Evolutionary conservation across 1,284 basidiomycete genomes (phyloP), one percentile per base, ranked within the genome.

Genomic region (Trametes pubescens): DNA sequence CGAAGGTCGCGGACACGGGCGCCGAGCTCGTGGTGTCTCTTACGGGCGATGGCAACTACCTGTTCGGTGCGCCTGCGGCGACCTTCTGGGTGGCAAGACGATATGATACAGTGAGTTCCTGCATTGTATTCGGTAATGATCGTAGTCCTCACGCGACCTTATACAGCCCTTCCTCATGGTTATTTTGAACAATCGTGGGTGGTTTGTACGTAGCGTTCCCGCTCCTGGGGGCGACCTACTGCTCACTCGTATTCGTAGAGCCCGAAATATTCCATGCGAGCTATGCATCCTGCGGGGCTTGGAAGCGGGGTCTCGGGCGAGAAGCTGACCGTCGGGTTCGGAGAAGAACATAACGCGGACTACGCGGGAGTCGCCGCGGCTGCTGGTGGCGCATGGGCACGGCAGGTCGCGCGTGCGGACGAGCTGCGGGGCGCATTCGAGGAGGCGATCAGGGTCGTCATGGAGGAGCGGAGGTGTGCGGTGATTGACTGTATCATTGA

Each of bases 91-190:
- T 91, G 74, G 87, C 89, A 0, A 81, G 84, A 64, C 80, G 81
- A 57, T 90, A 91, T 70, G 76, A 86, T 21, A 86, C 89, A 32
- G 60, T 61, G 32, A 32, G 60, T 3, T n/a, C n/a, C n/a, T n/a
- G n/a, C n/a, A n/a, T n/a, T n/a, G n/a, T n/a, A n/a, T n/a, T n/a
- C n/a, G n/a, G n/a, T n/a, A n/a, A n/a, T n/a, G n/a, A n/a, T n/a
- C n/a, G n/a, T n/a, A n/a, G n/a, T n/a, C n/a, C n/a, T n/a, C n/a
- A n/a, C n/a, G n/a, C 3, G 7, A 13, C 11, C 34, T 2, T n/a
- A 40, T 24, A n/a, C n/a, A 90, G 87, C 90, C 89, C 1, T 91
- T 89, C 77, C 73, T 91, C 26, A 90, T 88, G 0, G 79, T 91
- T 61, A 78, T 91, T 0, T 73, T 91, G 24, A 91, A 91, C 71